Percentiles rank a stretch among this genome's conserved stretches.
phyloP scores from a whole-genome alignment of 192 early-diverging fungal genomes.

The Entomortierella parvispora region DNA sequence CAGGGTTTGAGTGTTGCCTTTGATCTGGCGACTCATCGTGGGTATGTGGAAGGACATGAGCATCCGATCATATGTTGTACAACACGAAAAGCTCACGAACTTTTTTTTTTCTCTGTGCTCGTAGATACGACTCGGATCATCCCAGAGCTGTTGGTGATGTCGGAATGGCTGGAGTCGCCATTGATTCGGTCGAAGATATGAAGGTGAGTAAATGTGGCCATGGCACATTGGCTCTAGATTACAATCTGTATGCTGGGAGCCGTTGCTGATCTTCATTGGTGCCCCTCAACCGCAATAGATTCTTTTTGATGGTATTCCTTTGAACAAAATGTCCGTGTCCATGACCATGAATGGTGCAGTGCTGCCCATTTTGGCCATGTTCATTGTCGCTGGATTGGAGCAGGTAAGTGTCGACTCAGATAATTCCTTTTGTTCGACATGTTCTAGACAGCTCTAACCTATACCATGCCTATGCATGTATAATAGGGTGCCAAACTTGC shows the following conservation, averaged over 20 bases:
- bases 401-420: constrained; percentile 55
- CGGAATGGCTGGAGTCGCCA: constrained; percentile 94
- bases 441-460: too few species aligned
- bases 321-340: constrained; percentile 91
- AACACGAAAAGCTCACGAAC: not conserved
- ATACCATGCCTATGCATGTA: too few species aligned
- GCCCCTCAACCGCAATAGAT: constrained; percentile 61
- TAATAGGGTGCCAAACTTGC: constrained; percentile 72
- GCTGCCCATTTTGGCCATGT: constrained; percentile 90
- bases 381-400: constrained; percentile 88
- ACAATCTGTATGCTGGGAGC: too few species aligned
- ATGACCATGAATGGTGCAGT: constrained; percentile 98
- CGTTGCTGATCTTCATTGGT: too few species aligned
- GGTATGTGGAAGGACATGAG: constrained; percentile 52
- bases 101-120: not conserved
- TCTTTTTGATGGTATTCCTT: constrained; percentile 87
- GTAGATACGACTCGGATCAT: constrained; percentile 89
- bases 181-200: constrained; percentile 94
- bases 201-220: constrained; percentile 52
- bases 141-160: constrained; percentile 91
- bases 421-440: not conserved
- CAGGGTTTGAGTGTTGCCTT: constrained; percentile 90
- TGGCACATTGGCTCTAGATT: too few species aligned
- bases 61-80: not conserved
- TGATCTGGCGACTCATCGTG: constrained; percentile 90